Conservation (phyloP, 257 asterid genomes). For the Ilex aquifolium region DNA sequence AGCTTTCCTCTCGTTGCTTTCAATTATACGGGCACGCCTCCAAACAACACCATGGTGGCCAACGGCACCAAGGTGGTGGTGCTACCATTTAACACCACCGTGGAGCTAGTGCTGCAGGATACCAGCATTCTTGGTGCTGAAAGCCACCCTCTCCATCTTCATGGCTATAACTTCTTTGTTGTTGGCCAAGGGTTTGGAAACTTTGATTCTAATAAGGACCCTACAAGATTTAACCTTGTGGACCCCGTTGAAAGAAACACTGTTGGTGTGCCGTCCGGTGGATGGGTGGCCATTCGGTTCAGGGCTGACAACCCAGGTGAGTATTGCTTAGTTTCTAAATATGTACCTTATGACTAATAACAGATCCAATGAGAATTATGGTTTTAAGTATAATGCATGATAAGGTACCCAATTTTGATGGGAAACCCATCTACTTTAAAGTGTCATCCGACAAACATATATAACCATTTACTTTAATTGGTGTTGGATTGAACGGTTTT, state of each 20-base stretch:
- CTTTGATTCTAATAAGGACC: slow-evolving; percentile 43
- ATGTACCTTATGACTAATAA: too few species aligned
- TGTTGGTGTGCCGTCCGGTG: slow-evolving; percentile 51
- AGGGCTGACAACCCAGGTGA: slow-evolving; percentile 72
- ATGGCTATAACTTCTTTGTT: slow-evolving; percentile 48
- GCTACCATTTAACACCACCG: slow-evolving; percentile 39
- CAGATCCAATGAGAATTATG: too few species aligned
- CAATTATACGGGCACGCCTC: slow-evolving; percentile 61
- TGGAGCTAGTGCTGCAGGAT: slow-evolving; percentile 57
- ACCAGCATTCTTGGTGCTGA: slow-evolving; percentile 66
- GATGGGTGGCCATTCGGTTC: slow-evolving; percentile 71
- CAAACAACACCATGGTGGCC: slow-evolving; percentile 39
- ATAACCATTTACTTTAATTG: too few species aligned
- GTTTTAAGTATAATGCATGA: too few species aligned
- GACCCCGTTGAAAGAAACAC: slow-evolving; percentile 72
- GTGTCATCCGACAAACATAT: too few species aligned
- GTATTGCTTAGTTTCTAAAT: not conserved
- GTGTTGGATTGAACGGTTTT: too few species aligned
- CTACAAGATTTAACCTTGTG: slow-evolving; percentile 46
- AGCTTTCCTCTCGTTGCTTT: slow-evolving; percentile 29
- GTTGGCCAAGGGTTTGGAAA: slow-evolving; percentile 69
- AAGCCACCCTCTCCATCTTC: slow-evolving; percentile 74
- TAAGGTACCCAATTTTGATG: too few species aligned
- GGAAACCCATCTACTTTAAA: too few species aligned
- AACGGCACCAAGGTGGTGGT: slow-evolving; percentile 52